Base-by-base conservation (phyloP, 2,329 filamentous ascomycete genomes). In the Basipetospora chlamydospora region DNA sequence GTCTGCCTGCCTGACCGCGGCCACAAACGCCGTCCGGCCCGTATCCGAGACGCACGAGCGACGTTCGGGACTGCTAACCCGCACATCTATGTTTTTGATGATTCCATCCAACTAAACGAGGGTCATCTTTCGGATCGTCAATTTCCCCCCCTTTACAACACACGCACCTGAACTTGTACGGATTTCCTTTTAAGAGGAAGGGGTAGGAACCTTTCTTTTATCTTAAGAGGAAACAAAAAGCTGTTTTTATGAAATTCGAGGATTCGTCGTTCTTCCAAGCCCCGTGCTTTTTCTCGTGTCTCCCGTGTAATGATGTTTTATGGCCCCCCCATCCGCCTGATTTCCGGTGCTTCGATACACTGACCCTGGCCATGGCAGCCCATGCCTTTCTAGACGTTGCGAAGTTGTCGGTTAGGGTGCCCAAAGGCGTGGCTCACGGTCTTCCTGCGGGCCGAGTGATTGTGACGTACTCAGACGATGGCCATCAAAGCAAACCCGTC, bases 271-370 rank as follows among this genome's bases (percentile, higher is more conserved):
- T 26, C 26, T 36, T 13, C 25, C 23, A 23, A 26, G 26, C 28
- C 33, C 28, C 40, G 26, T 35, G 33, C 32, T 40, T 35, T 40
- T 35, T 43, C 40, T 40, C 18, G 16, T 37, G n/a, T 16, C n/a
- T n/a, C n/a, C n/a, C n/a, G n/a, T n/a, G n/a, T n/a, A n/a, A n/a
- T n/a, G n/a, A n/a, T n/a, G n/a, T n/a, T n/a, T n/a, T n/a, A n/a
- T n/a, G n/a, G n/a, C n/a, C n/a, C n/a, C n/a, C n/a, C n/a, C n/a
- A n/a, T n/a, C n/a, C n/a, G n/a, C n/a, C n/a, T n/a, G n/a, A n/a
- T n/a, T n/a, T n/a, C n/a, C n/a, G n/a, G n/a, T n/a, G n/a, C n/a
- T n/a, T n/a, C n/a, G n/a, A n/a, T n/a, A n/a, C n/a, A n/a, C n/a
- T n/a, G n/a, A n/a, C n/a, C n/a, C n/a, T n/a, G n/a, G n/a, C n/a